phyloP scores from a whole-genome alignment of 768 basidiomycete species.

The Hortiboletus flavorubellus region DNA sequence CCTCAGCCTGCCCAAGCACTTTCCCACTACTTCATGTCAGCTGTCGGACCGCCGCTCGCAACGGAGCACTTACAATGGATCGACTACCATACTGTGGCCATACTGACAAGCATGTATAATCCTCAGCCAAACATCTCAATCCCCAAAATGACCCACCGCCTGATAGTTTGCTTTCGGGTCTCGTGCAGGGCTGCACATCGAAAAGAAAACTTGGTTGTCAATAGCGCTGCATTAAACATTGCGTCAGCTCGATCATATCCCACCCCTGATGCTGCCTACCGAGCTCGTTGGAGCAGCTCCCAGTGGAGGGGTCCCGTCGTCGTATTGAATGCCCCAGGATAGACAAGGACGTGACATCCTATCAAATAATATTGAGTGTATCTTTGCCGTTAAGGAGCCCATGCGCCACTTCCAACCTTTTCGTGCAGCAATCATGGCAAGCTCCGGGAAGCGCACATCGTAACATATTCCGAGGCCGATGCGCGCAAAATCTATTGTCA shows the following conservation, averaged over 20 bases:
- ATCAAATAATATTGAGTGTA: constrained; percentile 6
- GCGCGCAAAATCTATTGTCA: constrained; percentile 80
- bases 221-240: constrained; percentile 60
- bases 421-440: constrained; percentile 87
- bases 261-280: constrained; percentile 40
- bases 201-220: constrained; percentile 95
- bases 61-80: constrained; percentile 65
- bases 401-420: constrained; percentile 49
- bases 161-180: constrained; percentile 82
- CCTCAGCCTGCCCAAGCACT: constrained; percentile 68
- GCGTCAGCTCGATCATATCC: constrained; percentile 4
- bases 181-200: constrained; percentile 95
- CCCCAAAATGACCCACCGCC: constrained; percentile 52
- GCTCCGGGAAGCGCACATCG: constrained; percentile 92
- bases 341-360: constrained; percentile 88
- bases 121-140: background rate
- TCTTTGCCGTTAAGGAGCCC: background rate
- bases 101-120: constrained; percentile 46
- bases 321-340: constrained; percentile 93
- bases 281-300: constrained; percentile 83
- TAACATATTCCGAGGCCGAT: constrained; percentile 97
- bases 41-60: background rate
- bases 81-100: constrained; percentile 90
- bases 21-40: constrained; percentile 53
- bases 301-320: constrained; percentile 97